A percentile compares a stretch with the other conserved stretches of the same genome.
Evolutionary conservation across 805 yeast genomes (phyloP).

Genomic region (Cephaloascus fragrans): DNA sequence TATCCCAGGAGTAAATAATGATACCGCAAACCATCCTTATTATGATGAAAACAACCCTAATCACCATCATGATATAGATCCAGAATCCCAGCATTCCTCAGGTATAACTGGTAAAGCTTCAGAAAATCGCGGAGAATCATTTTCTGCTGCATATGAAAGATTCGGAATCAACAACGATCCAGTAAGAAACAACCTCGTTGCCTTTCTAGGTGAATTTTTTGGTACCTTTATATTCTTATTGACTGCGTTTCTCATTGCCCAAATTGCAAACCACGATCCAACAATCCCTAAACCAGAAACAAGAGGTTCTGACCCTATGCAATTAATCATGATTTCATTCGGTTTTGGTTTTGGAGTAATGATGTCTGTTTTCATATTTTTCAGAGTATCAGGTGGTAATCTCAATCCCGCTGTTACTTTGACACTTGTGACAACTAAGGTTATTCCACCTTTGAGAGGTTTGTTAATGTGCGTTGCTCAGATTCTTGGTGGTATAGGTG

Average conservation of each 20-base stretch:
- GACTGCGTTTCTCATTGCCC: constrained; percentile 77
- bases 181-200: constrained; percentile 52
- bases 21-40: too few species aligned
- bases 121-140: constrained; percentile 16
- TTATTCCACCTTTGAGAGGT: constrained; percentile 66
- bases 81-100: background rate
- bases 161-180: constrained; percentile 30
- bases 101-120: background rate
- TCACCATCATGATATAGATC: background rate
- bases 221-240: constrained; percentile 82
- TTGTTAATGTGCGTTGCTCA: constrained; percentile 56
- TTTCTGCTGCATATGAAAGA: constrained; percentile 16
- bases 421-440: constrained; percentile 61
- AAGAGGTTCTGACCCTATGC: constrained; percentile 49
- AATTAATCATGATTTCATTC: constrained; percentile 68
- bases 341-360: constrained; percentile 85
- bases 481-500: constrained; percentile 81
- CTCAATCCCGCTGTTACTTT: constrained; percentile 85
- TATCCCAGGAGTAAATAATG: too few species aligned
- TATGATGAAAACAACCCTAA: too few species aligned
- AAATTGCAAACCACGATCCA: constrained; percentile 61
- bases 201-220: constrained; percentile 70
- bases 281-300: constrained; percentile 11
- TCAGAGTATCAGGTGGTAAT: constrained; percentile 81
- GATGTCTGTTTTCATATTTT: constrained; percentile 60